Percentiles rank a stretch among this genome's conserved stretches.
Conservation (phyloP, 2,329 filamentous ascomycete species). For the Trichoderma asperellum region DNA sequence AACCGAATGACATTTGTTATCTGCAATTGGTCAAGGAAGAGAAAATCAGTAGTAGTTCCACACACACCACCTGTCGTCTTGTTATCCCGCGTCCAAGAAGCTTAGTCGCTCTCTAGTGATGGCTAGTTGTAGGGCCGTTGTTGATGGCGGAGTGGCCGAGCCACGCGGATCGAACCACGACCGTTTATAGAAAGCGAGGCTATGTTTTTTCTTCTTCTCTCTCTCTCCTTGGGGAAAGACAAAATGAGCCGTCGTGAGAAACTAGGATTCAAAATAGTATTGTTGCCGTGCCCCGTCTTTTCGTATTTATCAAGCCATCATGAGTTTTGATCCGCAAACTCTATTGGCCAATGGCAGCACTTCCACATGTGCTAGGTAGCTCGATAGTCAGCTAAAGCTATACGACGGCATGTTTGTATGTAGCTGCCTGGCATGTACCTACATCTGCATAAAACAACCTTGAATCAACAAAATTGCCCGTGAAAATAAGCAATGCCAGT, state of each 20-base stretch:
- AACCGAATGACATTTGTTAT: background rate
- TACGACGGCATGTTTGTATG: too few relatives aligned
- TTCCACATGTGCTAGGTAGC: background rate
- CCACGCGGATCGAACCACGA: background rate
- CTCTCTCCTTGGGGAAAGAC: background rate
- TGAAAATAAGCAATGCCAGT: background rate
- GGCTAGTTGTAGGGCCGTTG: background rate
- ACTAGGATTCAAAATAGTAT: too few relatives aligned
- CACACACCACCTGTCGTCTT: background rate
- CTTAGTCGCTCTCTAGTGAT: background rate
- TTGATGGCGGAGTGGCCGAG: background rate
- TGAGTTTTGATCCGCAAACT: too few relatives aligned
- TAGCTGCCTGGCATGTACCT: too few relatives aligned
- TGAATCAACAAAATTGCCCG: background rate
- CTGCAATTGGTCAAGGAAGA: background rate
- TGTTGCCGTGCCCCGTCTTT: too few relatives aligned
- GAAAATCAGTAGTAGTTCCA: background rate
- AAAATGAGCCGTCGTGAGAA: background rate
- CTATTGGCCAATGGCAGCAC: background rate
- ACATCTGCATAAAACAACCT: background rate
- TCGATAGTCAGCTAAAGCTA: background rate
- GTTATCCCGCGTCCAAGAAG: background rate
- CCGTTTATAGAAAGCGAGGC: background rate
- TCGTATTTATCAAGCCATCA: too few relatives aligned
- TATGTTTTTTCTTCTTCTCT: background rate